Evolutionary conservation across 371 early-diverging fungal species (phyloP), one percentile per base, ranked within the genome.

Genomic region (Mortierella sp.): DNA sequence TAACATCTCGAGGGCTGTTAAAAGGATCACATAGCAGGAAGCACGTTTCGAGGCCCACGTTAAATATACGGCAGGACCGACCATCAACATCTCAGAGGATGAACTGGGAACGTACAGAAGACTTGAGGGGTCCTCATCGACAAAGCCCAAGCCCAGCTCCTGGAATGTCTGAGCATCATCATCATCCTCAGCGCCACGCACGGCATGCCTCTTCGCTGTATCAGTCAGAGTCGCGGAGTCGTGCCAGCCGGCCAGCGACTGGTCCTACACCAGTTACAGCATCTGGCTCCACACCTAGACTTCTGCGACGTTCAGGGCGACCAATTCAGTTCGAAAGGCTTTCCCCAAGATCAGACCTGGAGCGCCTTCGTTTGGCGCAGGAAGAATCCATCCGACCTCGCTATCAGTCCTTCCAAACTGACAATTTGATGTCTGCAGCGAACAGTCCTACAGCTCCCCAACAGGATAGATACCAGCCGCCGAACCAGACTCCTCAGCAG

Each of bases 1-100:
- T 80, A 26, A 80, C 80, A 31, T 68, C 80, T 4, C 53, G 43
- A 0, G 74, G 75, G 4, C 40, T 80, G 5, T 45, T 80, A 22
- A 80, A 74, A 23, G 71, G 80, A 28, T 64, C 80, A 8, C 61
- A 61, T 26, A 53, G 51, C 3, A 69, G 35, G n/a, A 68, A 61
- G 5, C 23, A 51, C 13, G n/a, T 56, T 5, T 56, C 61, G 1
- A 49, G 23, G 32, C 64, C 61, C 3, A 22, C 29, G 9, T 15
- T 15, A 9, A n/a, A 10, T 6, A 10, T 29, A 23, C 1, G 34
- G 32, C 15, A n/a, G 13, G 31, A n/a, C 0, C 57, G 57, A 57
- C 32, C 57, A 57, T 13, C 57, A 13, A n/a, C 31, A 22, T 57
- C 57, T 15, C 45, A 43, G 13, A 43, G 45, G 19, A 43, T 43